Base-by-base conservation (phyloP, 768 basidiomycete species). In the Coprinopsis strossmayeri region DNA sequence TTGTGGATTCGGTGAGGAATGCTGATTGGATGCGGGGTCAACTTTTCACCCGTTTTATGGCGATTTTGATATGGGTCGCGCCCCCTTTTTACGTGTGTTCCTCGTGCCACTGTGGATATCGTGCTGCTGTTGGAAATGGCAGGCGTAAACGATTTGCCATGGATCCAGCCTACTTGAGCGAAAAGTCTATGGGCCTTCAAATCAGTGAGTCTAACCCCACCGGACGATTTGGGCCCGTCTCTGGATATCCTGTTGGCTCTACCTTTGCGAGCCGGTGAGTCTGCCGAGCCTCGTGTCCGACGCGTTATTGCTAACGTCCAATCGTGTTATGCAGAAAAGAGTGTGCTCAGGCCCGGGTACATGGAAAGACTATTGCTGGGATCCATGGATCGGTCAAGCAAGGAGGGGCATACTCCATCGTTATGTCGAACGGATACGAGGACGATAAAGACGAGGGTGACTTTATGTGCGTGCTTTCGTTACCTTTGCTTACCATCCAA, bases 381-480 rank as follows among this genome's bases (percentile, higher is more conserved):
- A 74, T 74, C 26, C 59, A 60, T 27, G 66, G 66, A 2, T 55
- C 55, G 12, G n/a, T n/a, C n/a, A 42, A 49, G 11, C 47, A 37
- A 2, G 34, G 53, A 2, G 73, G 72, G 1, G 71, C 72, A 1
- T 69, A 60, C 50, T 74, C 73, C 0, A 64, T 76, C 18, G 66
- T 68, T 27, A 45, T 71, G 1, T 71, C 69, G 12, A 62, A 64
- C 3, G 64, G 66, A 2, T 74, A 76, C 39, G 65, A 66, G 34
- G 73, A 75, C 35, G 67, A 75, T 50, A 25, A 47, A 2, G 73
- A 74, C 44, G 41, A 63, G 0, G 72, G 73, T 5, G 63, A 72
- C 2, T 56, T 59, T 20, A 56, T 73, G 71, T 72, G 50, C 45
- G 67, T 59, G 9, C 24, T 23, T 17, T 41, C n/a, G n/a, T 20